Evolutionary conservation across 306 rosid genomes (phyloP).

Genomic region (Lathyrus tuberosus): DNA sequence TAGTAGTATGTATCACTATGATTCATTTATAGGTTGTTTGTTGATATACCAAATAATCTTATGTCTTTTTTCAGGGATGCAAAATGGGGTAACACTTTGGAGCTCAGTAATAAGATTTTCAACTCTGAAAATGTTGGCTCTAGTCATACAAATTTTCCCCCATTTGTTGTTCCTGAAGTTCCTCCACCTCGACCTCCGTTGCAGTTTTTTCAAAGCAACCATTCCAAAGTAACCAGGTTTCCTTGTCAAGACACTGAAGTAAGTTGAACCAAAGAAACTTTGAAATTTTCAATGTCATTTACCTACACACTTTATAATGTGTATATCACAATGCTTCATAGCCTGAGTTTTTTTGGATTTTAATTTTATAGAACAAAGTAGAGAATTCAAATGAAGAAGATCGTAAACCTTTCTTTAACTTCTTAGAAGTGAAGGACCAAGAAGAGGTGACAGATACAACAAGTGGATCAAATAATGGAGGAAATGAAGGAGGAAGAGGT

Average conservation of each 20-base stretch:
- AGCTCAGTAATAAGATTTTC: constrained; percentile 39
- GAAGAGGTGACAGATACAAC: constrained; percentile 24
- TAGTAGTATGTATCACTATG: no score
- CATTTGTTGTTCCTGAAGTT: constrained; percentile 38
- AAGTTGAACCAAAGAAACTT: constrained; percentile 30
- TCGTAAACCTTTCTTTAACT: constrained; percentile 43
- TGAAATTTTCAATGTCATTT: neutral
- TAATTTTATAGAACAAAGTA: constrained; percentile 36
- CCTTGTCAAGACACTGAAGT: constrained; percentile 40
- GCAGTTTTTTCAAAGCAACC: constrained; percentile 35
- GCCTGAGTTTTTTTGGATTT: neutral
- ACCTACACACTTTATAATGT: neutral
- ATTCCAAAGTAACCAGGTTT: constrained; percentile 35
- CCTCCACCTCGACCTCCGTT: constrained; percentile 45
- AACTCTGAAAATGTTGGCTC: constrained; percentile 33
- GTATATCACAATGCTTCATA: no score
- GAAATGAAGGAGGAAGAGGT: constrained; percentile 35
- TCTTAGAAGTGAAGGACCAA: constrained; percentile 43
- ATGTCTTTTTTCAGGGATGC: constrained; percentile 39
- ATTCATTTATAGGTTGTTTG: neutral
- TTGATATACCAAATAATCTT: constrained; percentile 1
- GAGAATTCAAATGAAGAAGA: constrained; percentile 37
- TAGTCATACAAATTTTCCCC: constrained; percentile 38
- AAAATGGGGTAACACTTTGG: constrained; percentile 48
- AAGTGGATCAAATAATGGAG: constrained; percentile 30